Conservation (phyloP, 139 green algal genomes). For the Axilococcus clingmanii region DNA sequence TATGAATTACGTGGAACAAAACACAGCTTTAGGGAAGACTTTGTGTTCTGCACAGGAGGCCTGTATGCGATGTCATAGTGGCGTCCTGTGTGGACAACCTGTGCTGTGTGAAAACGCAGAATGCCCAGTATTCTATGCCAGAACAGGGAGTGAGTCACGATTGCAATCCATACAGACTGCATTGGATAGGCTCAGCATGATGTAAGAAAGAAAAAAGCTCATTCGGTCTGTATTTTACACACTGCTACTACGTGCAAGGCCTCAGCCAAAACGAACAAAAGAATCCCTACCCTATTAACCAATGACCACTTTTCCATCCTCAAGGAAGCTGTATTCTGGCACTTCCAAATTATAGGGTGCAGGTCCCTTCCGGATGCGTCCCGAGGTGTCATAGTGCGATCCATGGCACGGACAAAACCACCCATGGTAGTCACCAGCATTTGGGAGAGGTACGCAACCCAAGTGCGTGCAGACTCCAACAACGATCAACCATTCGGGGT, state of each 20-base stretch:
- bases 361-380: conserved; percentile 90
- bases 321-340: conserved; percentile 70
- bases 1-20: conserved; percentile 8
- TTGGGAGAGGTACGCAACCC: conserved; percentile 94
- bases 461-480: conserved; percentile 98
- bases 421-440: conserved; percentile 93
- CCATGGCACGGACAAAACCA: conserved; percentile 97
- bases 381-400: conserved; percentile 93
- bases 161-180: conserved; percentile 1
- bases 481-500: conserved; percentile 96
- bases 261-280: background rate
- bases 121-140: conserved; percentile 42
- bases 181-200: background rate
- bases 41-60: conserved; percentile 1
- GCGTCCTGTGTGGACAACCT: conserved; percentile 18
- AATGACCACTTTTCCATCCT: conserved; percentile 59
- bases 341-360: conserved; percentile 98
- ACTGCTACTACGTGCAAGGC: background rate
- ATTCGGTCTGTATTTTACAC: conserved; percentile 2
- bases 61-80: conserved; percentile 56
- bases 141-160: conserved; percentile 12
- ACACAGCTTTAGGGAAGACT: conserved; percentile 2
- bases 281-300: conserved; percentile 34
- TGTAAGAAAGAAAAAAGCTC: background rate
- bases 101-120: conserved; percentile 63